Evolutionary conservation across 305 asterid genomes (phyloP).

Genomic region (Ajuga reptans): DNA sequence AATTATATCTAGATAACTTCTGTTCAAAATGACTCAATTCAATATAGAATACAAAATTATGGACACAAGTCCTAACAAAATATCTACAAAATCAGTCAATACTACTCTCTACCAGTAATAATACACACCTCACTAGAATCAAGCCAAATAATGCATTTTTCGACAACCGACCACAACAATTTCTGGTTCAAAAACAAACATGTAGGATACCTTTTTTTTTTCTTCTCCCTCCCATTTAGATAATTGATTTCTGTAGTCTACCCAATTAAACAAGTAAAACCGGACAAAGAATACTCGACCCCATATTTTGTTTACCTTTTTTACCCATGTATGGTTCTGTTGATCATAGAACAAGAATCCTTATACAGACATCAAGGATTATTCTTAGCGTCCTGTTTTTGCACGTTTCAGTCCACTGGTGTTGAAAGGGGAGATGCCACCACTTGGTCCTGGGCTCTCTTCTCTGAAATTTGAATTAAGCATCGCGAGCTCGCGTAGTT

Average conservation of each 20-base stretch:
- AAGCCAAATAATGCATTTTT: conserved; percentile 39
- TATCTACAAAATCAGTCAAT: conserved; percentile 9
- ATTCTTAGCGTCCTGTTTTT: conserved; percentile 67
- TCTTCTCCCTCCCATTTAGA: not conserved
- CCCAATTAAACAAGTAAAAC: conserved; percentile 16
- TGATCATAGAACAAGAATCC: conserved; percentile 19
- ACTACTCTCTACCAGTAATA: conserved; percentile 25
- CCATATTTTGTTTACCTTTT: conserved; percentile 16
- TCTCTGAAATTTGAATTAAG: conserved; percentile 71
- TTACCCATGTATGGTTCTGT: conserved; percentile 11
- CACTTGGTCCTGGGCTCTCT: conserved; percentile 90
- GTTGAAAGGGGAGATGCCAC: conserved; percentile 86
- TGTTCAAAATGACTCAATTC: not conserved
- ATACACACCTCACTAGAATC: conserved; percentile 37
- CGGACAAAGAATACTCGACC: conserved; percentile 21
- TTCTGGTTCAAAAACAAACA: conserved; percentile 26
- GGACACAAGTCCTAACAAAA: not conserved
- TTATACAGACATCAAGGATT: not conserved
- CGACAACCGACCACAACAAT: conserved; percentile 19
- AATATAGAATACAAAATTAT: not conserved
- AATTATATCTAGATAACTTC: not conserved
- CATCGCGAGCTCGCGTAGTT: conserved; percentile 86
- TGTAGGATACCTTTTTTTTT: conserved; percentile 1
- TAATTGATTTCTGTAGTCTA: conserved; percentile 16
- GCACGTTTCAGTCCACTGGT: conserved; percentile 93